Base-by-base conservation (phyloP, 2,329 filamentous ascomycete genomes). In the Talaromyces funiculosus region DNA sequence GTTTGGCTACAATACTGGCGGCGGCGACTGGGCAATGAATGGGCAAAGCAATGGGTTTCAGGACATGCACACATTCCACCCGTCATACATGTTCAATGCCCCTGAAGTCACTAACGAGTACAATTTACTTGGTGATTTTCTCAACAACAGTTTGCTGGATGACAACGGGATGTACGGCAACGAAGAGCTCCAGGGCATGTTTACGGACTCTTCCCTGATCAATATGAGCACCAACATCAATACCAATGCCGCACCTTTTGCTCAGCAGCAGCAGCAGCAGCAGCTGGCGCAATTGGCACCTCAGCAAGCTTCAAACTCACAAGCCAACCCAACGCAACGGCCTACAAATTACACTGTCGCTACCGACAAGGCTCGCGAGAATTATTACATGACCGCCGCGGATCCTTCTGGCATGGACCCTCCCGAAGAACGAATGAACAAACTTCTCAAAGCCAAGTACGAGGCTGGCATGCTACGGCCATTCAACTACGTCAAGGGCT, bases 401-500 rank as follows among this genome's bases (percentile, higher is more conserved):
- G 94, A 99, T 73, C 94, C 94, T 2, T 90, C 90, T 5, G 93
- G 93, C 57, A 85, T 91, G 67, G 86, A 88, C 67, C 89, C 89
- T 22, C 92, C 94, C 12, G 92, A 97, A 75, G 91, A 96, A 73
- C 89, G 94, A 62, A 96, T 99, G 90, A 89, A 93, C 70, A 91
- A 94, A 67, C 85, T 99, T 6, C 84, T 99, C 60, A 90, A 89
- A 73, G 94, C 94, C 64, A 99, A 99, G 75, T 95, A 96, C 75
- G 92, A 97, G 67, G 94, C 94, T 0, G 94, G 94, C 1, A 82
- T 99, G 69, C 80, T 99, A 61, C 94, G 92, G 71, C 94, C 94
- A 1, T 99, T 99, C 82, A 97, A 97, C 78, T 99, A 99, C 74
- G 90, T 97, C 67, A 96, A 95, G 70, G 94, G 94, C 12, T 99